Percentiles rank a stretch among this genome's conserved stretches.
Evolutionary conservation across 2,329 filamentous ascomycete species (phyloP).

Genomic region (Talaromyces rugulosus): DNA sequence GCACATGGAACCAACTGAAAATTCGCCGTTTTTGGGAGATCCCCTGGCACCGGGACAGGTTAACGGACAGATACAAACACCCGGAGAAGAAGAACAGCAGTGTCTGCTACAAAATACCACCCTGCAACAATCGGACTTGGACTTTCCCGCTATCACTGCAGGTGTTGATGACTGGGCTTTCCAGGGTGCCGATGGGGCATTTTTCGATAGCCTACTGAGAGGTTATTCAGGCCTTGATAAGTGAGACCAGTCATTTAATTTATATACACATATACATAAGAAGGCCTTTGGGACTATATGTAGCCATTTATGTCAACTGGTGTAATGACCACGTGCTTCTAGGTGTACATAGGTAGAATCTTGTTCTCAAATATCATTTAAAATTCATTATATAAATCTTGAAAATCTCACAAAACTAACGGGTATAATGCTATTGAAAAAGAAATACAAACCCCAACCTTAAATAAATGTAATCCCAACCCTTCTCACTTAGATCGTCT

Average conservation of each 20-base stretch:
- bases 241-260: background rate
- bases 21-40: background rate
- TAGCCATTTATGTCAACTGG: too few species aligned
- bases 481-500: background rate
- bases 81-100: background rate
- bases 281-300: too few species aligned
- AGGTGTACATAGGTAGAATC: too few species aligned
- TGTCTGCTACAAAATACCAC: background rate
- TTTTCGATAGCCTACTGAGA: slow-evolving; percentile 18
- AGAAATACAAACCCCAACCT: background rate
- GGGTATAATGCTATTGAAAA: background rate
- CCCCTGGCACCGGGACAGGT: background rate
- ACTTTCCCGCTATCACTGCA: slow-evolving; percentile 3
- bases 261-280: background rate
- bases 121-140: background rate
- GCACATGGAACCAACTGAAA: background rate
- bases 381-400: background rate
- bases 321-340: too few species aligned
- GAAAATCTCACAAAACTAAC: background rate
- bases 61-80: background rate
- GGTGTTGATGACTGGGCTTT: slow-evolving; percentile 18
- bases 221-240: background rate
- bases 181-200: slow-evolving; percentile 19
- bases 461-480: background rate
- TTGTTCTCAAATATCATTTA: too few species aligned